Evolutionary conservation across 148 eudicot species (phyloP), one percentile per base, ranked within the genome.

Genomic region (Rhododendron henanense): DNA sequence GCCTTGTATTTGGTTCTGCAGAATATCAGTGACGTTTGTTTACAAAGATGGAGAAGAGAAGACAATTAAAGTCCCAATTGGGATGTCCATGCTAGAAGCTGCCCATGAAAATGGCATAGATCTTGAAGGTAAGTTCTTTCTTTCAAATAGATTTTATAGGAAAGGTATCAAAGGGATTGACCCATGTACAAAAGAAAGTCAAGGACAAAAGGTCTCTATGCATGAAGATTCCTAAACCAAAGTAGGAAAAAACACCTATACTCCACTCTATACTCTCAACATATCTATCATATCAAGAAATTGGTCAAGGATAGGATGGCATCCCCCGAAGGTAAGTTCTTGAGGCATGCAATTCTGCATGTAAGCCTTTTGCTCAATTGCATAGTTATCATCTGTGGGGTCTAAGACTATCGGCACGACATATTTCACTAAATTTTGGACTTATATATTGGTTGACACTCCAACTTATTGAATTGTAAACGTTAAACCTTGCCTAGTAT

Each of bases 61-160:
- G 65, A 87, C 88, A 11, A 84, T 95, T 76, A 93, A 95, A 85
- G 99, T 96, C 85, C 99, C 97, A 61, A 84, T 95, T 86, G 99
- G 99, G 69, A 94, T 93, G 91, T 95, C 91, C 83, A 94, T 96
- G 91, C 87, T 96, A 77, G 99, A 96, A 91, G 99, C 98, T 90
- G 99, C 99, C 73, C 73, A 67, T 90, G 91, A 94, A 84, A 93
- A 94, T 90, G 97, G 92, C 78, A 90, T 96, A 85, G 98, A 96
- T 63, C 99, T 96, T 63, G 99, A 96, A 92, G 99, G 99, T 91
- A 86, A 65, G 73, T 65, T 59, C 6, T 19, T 6, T 19, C 9
- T 6, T 21, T 21, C n/a, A 59, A 19, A 19, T 21, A 59, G 2
- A 59, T 59, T 59, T 19, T 5, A 59, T 59, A 15, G 65, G 8